Conservation (phyloP, 441 rosid genomes). For the Aquilaria agallochum region DNA sequence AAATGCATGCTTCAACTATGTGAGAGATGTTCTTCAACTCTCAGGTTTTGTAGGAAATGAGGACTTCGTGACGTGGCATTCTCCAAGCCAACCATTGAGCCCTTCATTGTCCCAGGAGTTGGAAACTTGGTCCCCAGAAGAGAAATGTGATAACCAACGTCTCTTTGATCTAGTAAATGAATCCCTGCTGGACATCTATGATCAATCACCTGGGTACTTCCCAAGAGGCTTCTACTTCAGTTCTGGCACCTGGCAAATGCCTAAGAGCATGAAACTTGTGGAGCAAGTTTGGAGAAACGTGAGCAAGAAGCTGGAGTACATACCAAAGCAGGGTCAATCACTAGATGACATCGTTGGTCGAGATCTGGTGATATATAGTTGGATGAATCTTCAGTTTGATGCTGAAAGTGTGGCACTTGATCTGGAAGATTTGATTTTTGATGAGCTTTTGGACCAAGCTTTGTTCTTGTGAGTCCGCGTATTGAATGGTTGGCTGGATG, state of each 20-base stretch:
- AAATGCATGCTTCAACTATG: slow-evolving; percentile 45
- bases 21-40: slow-evolving; percentile 45
- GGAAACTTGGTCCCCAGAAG: slow-evolving; percentile 28
- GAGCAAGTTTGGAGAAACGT: slow-evolving; percentile 72
- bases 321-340: slow-evolving; percentile 33
- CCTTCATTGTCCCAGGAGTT: slow-evolving; percentile 52
- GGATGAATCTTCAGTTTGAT: slow-evolving; percentile 60
- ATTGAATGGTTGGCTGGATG: not conserved
- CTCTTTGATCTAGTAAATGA: slow-evolving; percentile 66
- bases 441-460: slow-evolving; percentile 53
- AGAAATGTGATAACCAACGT: slow-evolving; percentile 38
- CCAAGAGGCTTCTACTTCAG: slow-evolving; percentile 43
- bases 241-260: slow-evolving; percentile 20
- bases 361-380: slow-evolving; percentile 52
- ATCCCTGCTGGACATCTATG: slow-evolving; percentile 41
- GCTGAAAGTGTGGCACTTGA: slow-evolving; percentile 63
- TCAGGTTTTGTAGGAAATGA: slow-evolving; percentile 57
- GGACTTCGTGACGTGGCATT: slow-evolving; percentile 42
- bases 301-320: slow-evolving; percentile 23
- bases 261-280: slow-evolving; percentile 37
- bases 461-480: slow-evolving; percentile 17
- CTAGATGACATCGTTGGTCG: slow-evolving; percentile 52
- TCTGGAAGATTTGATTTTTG: slow-evolving; percentile 67
- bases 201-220: slow-evolving; percentile 45
- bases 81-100: slow-evolving; percentile 63